These are phyloP conservation scores for Austroboletus rostrupii DNA, from an alignment of 1,284 basidiomycete genomes.

Conservation along the genomic window DNA sequence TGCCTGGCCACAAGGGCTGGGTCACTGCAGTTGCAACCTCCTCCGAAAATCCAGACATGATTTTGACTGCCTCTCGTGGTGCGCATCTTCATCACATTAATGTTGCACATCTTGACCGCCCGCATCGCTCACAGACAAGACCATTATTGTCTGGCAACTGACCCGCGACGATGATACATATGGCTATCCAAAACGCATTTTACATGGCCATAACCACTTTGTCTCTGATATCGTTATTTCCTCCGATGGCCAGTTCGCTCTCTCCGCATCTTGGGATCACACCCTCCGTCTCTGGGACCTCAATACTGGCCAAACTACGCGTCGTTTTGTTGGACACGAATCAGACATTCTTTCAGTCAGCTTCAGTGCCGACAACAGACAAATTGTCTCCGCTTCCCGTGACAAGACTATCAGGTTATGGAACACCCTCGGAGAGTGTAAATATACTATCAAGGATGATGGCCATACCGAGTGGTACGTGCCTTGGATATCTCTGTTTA, in stretches of 20 bases:
- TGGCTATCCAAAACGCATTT: conserved; percentile 95
- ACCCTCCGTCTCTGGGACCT: conserved; percentile 99
- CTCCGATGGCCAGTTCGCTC: conserved; percentile 98
- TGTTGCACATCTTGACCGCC: conserved; percentile 21
- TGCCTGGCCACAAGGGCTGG: conserved; percentile 96
- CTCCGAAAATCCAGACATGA: conserved; percentile 95
- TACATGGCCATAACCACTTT: conserved; percentile 99
- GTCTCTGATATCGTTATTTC: conserved; percentile 99
- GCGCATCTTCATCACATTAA: conserved; percentile 32
- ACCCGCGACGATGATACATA: conserved; percentile 92
- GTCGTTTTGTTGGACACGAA: conserved; percentile 97
- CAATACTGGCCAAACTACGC: conserved; percentile 91
- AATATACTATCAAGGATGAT: conserved; percentile 99
- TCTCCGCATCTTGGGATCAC: conserved; percentile 99
- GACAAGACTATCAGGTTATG: conserved; percentile 99
- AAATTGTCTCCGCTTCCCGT: conserved; percentile 97
- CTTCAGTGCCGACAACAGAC: conserved; percentile 96
- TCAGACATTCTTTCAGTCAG: conserved; percentile 97
- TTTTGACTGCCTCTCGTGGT: conserved; percentile 96
- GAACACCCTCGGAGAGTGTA: conserved; percentile 99
- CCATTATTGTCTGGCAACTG: conserved; percentile 99
- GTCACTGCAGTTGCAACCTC: conserved; percentile 96
- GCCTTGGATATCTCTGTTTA: not conserved
- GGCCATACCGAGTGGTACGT: conserved; percentile 92
- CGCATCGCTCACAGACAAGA: conserved; percentile 89